Evolutionary conservation across 306 rosid species (phyloP).

Genomic region (Fragaria iinumae): DNA sequence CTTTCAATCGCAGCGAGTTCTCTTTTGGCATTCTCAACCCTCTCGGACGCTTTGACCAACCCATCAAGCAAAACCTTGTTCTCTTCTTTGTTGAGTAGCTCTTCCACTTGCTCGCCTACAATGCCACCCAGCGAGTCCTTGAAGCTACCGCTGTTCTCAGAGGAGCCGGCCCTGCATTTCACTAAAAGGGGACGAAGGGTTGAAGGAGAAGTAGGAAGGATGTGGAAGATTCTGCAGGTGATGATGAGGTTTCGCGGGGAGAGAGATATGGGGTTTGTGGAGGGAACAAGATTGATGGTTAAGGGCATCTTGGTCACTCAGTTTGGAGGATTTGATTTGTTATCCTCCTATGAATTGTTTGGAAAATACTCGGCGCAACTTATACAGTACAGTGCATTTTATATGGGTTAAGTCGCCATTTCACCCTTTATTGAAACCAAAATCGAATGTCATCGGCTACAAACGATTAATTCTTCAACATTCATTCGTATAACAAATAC

Average conservation of each 20-base stretch:
- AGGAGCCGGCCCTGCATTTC: conserved; percentile 33
- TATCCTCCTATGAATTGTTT: conserved; percentile 11
- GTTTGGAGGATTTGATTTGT: conserved; percentile 5
- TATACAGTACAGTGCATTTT: too few relatives aligned
- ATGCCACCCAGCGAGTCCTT: conserved; percentile 48
- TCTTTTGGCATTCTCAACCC: conserved; percentile 62
- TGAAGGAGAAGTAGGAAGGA: conserved; percentile 10
- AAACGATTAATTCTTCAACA: too few relatives aligned
- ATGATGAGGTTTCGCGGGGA: conserved; percentile 21
- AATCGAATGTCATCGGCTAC: too few relatives aligned
- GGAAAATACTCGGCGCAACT: too few relatives aligned
- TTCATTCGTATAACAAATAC: too few relatives aligned
- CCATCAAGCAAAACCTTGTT: conserved; percentile 69
- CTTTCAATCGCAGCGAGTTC: conserved; percentile 58
- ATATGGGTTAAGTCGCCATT: too few relatives aligned
- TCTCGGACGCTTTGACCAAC: conserved; percentile 64
- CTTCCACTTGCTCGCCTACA: conserved; percentile 55
- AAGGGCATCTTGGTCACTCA: conserved; percentile 26
- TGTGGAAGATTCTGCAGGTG: conserved; percentile 18
- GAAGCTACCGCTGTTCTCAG: conserved; percentile 31
- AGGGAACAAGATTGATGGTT: conserved; percentile 34
- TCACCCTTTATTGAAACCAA: too few relatives aligned
- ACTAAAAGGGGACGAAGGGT: conserved; percentile 22
- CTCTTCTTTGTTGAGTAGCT: conserved; percentile 59
- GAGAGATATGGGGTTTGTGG: conserved; percentile 28